Base-by-base conservation (phyloP, 2,329 filamentous ascomycete species). In the Geoglossum cookeanum region DNA sequence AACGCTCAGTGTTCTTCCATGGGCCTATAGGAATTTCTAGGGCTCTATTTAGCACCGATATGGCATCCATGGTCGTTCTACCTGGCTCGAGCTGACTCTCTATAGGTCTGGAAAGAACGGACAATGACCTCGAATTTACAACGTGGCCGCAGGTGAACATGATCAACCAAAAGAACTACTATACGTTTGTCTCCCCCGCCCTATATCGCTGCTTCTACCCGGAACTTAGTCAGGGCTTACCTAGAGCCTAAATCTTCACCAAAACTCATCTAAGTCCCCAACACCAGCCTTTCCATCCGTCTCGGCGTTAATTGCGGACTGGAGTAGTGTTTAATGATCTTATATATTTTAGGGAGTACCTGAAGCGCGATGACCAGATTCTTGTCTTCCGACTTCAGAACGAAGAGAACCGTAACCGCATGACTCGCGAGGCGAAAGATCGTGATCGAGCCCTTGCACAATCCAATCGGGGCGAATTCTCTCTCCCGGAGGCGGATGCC, bases 131-230 rank as follows among this genome's bases (percentile, higher is more conserved):
- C 84, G 92, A 90, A 67, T 80, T 92, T 67, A 87, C 89, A 53
- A 94, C 79, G 69, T 98, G 92, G 91, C 91, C 92, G 8, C 85
- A 92, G 66, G 83, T 95, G 58, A 78, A 80, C 48, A 87, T 92
- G 65, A 98, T 98, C 71, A 98, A 98, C 68, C 92, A 98, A 70
- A 98, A 98, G 75, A 98, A 98, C 70, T 98, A 98, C 71, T 96
- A 96, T 70, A 95, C 90, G 87, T 92, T 77, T 60, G 82, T 33
- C 60, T n/a, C 47, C 13, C 44, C 22, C 13, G 17, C 42, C 4
- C 9, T 45, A 6, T 17, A 17, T 8, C 42, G 13, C n/a, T 42
- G 9, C 15, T 45, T 22, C 22, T 17, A 45, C n/a, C 42, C 22
- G 22, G 15, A 13, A 6, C 22, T 22, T 15, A 42, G 4, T 42